Evolutionary conservation across 306 rosid species (phyloP), one percentile per base, ranked within the genome.

Genomic region (Malus sieversii): DNA sequence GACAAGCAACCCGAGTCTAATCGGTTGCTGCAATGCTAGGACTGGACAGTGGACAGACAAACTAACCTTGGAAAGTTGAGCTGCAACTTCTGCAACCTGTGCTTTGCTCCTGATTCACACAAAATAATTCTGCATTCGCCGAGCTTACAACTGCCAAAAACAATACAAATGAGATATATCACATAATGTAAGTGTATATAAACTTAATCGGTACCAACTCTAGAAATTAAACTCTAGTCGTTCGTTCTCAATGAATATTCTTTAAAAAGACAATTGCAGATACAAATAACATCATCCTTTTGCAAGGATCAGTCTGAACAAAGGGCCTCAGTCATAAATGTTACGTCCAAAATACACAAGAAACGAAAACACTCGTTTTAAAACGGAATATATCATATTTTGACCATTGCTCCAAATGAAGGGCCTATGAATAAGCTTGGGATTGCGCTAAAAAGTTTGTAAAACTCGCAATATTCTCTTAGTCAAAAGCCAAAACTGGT

Each of bases 11-110:
- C 52, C 2, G 52, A 46, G 52, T 46, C 52, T 46, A 13, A 12
- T 14, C 18, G 18, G 52, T 46, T 46, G 52, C 15, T 4, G 52
- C 52, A 46, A 46, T 46, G 52, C 52, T 12, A 46, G 15, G 52
- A 46, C 38, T 14, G 10, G 40, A 30, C 3, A 55, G 9, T 35
- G 40, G 40, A 35, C 13, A 44, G 19, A 71, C 14, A 1, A 12
- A 79, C 93, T 61, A 81, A 91, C 98, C 97, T 92, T 2, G 96
- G 97, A 77, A 92, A 90, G 81, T 95, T 95, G 77, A 92, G 96
- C 80, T 95, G 99, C 72, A 92, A 81, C 75, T 95, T 95, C 75
- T 90, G 99, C 85, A 92, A 73, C 81, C 85, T 91, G 82, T 92
- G 97, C 84, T 89, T 95, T 40, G 97, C 76, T 62, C 97, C 97